Base-by-base conservation (phyloP, 1,284 basidiomycete genomes). In the Ustilago crameri region DNA sequence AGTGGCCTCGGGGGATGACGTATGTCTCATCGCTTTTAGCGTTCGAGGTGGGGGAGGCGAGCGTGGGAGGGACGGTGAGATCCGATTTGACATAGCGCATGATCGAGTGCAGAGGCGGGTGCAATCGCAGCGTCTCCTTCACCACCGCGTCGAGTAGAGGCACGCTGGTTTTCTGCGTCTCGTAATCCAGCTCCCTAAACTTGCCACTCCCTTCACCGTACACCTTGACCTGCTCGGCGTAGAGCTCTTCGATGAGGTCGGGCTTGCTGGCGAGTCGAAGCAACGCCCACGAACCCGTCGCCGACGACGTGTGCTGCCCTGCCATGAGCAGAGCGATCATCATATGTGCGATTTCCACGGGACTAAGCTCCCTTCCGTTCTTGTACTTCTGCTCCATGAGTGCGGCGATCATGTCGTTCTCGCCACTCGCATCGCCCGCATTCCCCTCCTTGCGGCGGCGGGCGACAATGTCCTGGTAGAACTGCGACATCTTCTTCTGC, bases 261-360 rank as follows among this genome's bases (percentile, higher is more conserved):
- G 89, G 89, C 56, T 90, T 87, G 71, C 88, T 86, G n/a, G 93
- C 95, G 20, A 98, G 85, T 78, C 96, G 93, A 47, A 98, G 88
- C 38, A 98, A 86, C 1, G 91, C 85, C 96, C 96, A 99, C 5
- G 93, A 90, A 23, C 90, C 89, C 10, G 93, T 92, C 0, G 95
- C 91, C 18, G 93, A 95, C 75, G 91, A 93, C 0, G 96, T 99
- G 86, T 98, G 96, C 85, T 99, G 96, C 24, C 96, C 96, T 38
- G 95, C 95, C 84, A 85, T 84, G n/a, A 85, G 79, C n/a, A 85
- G 69, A 1, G 84, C 85, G 57, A 86, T 85, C 91, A 98, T 90
- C 82, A 98, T 95, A 82, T 98, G 95, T 0, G 96, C 93, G 68
- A 98, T 91, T 84, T 98, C 94, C 72, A 92, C 90, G 81, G 98